These are phyloP conservation scores for Trifolium subterraneum DNA, from an alignment of 306 rosid species.

Conservation along the genomic window DNA sequence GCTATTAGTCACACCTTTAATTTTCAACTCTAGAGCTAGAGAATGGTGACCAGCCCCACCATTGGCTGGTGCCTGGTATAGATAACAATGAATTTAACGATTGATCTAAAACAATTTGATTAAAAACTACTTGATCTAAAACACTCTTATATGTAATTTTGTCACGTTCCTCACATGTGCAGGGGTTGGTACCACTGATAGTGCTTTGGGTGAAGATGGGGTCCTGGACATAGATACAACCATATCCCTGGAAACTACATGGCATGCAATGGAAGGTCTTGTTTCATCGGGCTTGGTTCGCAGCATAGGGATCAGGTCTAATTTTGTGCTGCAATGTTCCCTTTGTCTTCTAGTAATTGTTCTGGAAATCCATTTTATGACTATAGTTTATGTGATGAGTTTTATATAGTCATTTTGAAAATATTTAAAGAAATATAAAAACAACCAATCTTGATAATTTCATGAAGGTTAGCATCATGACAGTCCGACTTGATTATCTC, in stretches of 20 bases:
- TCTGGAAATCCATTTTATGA: not conserved
- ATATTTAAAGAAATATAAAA: slow-evolving; percentile 7
- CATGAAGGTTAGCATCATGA: not conserved
- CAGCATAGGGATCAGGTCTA: slow-evolving; percentile 95
- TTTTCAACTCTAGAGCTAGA: not conserved
- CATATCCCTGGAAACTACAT: slow-evolving; percentile 84
- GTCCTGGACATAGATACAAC: slow-evolving; percentile 86
- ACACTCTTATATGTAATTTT: not conserved
- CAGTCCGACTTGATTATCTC: not conserved
- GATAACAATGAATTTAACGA: not conserved
- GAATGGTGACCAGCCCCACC: not conserved
- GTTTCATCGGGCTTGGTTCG: slow-evolving; percentile 87
- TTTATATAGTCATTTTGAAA: slow-evolving; percentile 1
- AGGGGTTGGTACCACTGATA: slow-evolving; percentile 89
- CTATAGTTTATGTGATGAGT: slow-evolving; percentile 17
- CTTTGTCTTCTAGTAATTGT: slow-evolving; percentile 15
- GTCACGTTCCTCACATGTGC: slow-evolving; percentile 36
- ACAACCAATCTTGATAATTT: slow-evolving; percentile 8
- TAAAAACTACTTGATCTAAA: slow-evolving; percentile 19
- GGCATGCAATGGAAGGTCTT: slow-evolving; percentile 93
- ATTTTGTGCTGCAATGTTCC: not conserved
- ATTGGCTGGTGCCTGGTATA: not conserved
- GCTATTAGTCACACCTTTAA: not conserved
- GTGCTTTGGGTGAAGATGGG: slow-evolving; percentile 87
- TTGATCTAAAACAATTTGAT: slow-evolving; percentile 15